Evolutionary conservation across 345 rosid genomes (phyloP).

Genomic region (Populus davidiana): DNA sequence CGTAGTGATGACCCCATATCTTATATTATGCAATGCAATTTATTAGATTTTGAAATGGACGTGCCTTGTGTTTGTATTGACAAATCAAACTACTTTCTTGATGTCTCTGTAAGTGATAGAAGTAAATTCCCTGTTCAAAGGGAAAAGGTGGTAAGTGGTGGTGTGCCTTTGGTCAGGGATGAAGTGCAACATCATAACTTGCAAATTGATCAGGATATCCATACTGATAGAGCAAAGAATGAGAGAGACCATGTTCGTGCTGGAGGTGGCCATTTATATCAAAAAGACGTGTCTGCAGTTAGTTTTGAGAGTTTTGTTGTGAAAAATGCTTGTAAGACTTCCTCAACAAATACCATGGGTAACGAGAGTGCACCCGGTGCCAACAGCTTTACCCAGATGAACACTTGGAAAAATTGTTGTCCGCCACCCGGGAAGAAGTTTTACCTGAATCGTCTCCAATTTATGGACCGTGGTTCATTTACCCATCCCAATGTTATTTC

Average conservation of each 20-base stretch:
- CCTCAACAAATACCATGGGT: slow-evolving; percentile 10
- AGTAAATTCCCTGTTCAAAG: slow-evolving; percentile 16
- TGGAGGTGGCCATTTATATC: slow-evolving; percentile 19
- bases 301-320: slow-evolving; percentile 11
- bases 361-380: slow-evolving; percentile 17
- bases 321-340: slow-evolving; percentile 3
- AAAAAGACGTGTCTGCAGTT: slow-evolving; percentile 20
- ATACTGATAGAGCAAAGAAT: not conserved
- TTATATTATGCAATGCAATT: slow-evolving; percentile 38
- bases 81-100: slow-evolving; percentile 5
- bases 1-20: slow-evolving; percentile 55
- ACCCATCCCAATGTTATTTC: slow-evolving; percentile 46
- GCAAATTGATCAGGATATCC: not conserved
- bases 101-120: slow-evolving; percentile 12
- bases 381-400: slow-evolving; percentile 16
- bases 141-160: slow-evolving; percentile 25
- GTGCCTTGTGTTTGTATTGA: slow-evolving; percentile 12
- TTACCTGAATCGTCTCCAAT: slow-evolving; percentile 69
- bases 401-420: slow-evolving; percentile 15
- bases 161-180: slow-evolving; percentile 15
- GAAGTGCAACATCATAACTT: slow-evolving; percentile 19
- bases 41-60: slow-evolving; percentile 29
- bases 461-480: slow-evolving; percentile 35
- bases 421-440: slow-evolving; percentile 64
- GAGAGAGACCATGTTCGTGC: slow-evolving; percentile 13